Evolutionary conservation across 768 basidiomycete genomes (phyloP).

Genomic region (Ramaria rubella): DNA sequence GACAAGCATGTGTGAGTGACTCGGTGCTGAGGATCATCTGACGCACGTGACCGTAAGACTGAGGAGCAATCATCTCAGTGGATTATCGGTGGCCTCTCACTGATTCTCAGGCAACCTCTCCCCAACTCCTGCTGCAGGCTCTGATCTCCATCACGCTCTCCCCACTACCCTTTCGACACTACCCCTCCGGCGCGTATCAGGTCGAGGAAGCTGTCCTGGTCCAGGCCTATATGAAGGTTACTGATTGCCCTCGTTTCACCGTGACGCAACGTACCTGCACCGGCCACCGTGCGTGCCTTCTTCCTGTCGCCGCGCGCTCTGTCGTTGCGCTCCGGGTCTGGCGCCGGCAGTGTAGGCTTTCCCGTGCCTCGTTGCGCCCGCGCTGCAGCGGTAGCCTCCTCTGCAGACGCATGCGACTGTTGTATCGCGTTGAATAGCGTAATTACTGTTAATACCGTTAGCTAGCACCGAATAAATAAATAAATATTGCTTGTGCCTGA

Average conservation of each 20-base stretch:
- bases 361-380: constrained; percentile 64
- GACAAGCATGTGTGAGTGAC: no score
- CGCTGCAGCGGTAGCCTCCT: constrained; percentile 46
- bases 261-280: constrained; percentile 31
- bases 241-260: no score
- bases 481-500: constrained; percentile 15
- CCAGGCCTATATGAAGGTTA: no score
- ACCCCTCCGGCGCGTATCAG: constrained; percentile 77
- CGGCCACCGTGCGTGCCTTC: constrained; percentile 33
- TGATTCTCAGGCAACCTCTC: no score
- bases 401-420: constrained; percentile 59
- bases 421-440: constrained; percentile 83
- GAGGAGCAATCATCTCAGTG: no score
- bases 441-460: constrained; percentile 63
- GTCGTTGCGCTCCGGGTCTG: constrained; percentile 42
- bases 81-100: no score
- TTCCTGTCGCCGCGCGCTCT: constrained; percentile 38
- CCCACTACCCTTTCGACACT: constrained; percentile 72
- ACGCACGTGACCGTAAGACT: no score
- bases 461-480: not conserved
- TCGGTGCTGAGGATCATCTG: no score
- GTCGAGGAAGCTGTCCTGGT: constrained; percentile 72
- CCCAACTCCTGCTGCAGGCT: no score
- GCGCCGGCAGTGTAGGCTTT: constrained; percentile 66
- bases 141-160: no score